A percentile compares a stretch with the other conserved stretches of the same genome.
Evolutionary conservation across 805 yeast genomes (phyloP).

Genomic region (Candida sonorensis): DNA sequence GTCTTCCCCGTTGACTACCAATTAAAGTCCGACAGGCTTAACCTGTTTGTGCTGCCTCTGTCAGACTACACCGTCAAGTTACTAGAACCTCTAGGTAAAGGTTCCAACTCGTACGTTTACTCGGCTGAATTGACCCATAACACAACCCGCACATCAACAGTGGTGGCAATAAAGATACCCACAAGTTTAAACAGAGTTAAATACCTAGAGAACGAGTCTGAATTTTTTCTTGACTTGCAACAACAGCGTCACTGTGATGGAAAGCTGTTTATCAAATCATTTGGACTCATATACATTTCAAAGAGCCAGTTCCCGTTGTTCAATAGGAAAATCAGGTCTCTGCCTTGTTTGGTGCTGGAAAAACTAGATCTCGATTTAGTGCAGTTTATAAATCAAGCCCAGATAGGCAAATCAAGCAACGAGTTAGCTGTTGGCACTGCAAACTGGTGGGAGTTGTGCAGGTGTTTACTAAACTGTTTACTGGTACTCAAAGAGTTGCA

Average conservation of each 20-base stretch:
- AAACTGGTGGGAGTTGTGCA: slow-evolving; percentile 29
- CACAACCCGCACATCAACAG: too few relatives aligned
- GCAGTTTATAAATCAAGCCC: slow-evolving; percentile 11
- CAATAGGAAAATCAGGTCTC: slow-evolving; percentile 14
- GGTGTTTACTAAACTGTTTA: slow-evolving; percentile 21
- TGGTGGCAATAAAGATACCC: slow-evolving; percentile 28
- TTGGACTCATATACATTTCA: slow-evolving; percentile 23
- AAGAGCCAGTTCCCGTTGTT: slow-evolving; percentile 19
- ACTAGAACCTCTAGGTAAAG: slow-evolving; percentile 18
- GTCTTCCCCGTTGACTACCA: too few relatives aligned
- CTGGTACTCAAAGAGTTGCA: slow-evolving; percentile 19
- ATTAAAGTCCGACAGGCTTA: slow-evolving; percentile 10
- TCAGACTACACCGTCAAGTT: slow-evolving; percentile 15
- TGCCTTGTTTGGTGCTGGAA: slow-evolving; percentile 24
- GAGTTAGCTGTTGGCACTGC: slow-evolving; percentile 16
- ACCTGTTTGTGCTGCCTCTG: slow-evolving; percentile 15
- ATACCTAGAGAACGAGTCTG: slow-evolving; percentile 21
- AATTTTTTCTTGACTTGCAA: slow-evolving; percentile 15
- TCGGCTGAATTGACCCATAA: slow-evolving; percentile 13
- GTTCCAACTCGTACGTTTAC: slow-evolving; percentile 26
- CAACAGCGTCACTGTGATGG: slow-evolving; percentile 14
- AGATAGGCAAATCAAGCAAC: slow-evolving; percentile 1
- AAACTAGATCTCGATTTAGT: slow-evolving; percentile 24
- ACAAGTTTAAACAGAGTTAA: slow-evolving; percentile 17
- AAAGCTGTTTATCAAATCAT: slow-evolving; percentile 24